Base-by-base conservation (phyloP, 2,329 filamentous ascomycete genomes). In the Raffaelea albimanens region DNA sequence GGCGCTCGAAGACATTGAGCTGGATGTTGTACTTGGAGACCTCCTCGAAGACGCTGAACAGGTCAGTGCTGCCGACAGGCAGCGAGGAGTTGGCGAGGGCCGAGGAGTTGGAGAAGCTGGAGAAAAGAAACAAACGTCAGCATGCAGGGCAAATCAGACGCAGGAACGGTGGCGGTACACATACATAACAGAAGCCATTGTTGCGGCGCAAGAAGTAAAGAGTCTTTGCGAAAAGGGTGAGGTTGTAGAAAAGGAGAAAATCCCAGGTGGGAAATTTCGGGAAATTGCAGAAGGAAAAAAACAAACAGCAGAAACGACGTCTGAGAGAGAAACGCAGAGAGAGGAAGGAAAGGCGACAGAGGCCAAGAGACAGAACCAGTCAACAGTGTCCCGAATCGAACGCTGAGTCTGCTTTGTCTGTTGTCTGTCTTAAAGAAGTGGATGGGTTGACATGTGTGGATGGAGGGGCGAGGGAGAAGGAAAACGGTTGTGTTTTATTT, bases 1-100 rank as follows among this genome's bases (percentile, higher is more conserved):
- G 74, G 62, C 83, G 83, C 75, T 98, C 93, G 60, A 82, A 71
- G 54, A 87, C 75, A 67, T 88, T 96, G 61, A 98, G 81, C 57
- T 89, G 80, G 49, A 94, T 78, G 77, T 95, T 93, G 75, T 80
- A 76, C 62, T 81, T 80, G 60, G 76, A 71, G 20, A 83, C 72
- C 62, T 82, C 77, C 54, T 82, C 76, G 59, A 80, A 73, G 53
- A 83, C 76, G 56, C 66, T 69, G 38, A 77, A 66, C 61, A 79
- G 80, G 56, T 70, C 68, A 51, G 69, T 64, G 40, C 70, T 68
- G 55, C 71, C 34, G 29, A 49, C 48, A 7, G 45, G 39, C 8
- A 53, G 21, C 9, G 52, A 51, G 31, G 44, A 46, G 42, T 54
- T 55, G 25, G 43, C 22, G 5, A 55, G 29, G 5, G 19, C 42